phyloP scores from a whole-genome alignment of 225 moss, liverwort and hornwort genomes.

The Sphagnum contortum region DNA sequence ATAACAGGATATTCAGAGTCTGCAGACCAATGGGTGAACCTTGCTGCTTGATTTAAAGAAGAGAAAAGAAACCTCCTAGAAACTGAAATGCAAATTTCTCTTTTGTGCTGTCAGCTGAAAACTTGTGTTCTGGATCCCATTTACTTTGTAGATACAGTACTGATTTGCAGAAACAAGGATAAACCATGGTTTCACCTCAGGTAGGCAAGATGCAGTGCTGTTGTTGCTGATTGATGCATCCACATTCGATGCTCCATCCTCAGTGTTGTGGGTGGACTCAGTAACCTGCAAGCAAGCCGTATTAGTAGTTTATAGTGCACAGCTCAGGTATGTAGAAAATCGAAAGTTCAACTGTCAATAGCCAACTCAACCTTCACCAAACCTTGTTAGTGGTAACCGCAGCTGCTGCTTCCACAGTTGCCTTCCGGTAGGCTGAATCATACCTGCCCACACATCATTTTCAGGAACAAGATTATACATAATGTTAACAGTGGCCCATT shows the following conservation, averaged over 20 bases:
- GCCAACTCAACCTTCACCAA: background rate
- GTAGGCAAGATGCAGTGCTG: constrained; percentile 16
- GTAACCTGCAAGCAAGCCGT: constrained; percentile 7
- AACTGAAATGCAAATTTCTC: too few relatives aligned
- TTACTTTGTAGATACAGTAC: too few relatives aligned
- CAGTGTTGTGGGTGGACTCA: constrained; percentile 6
- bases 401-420: background rate
- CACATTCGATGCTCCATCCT: constrained; percentile 1
- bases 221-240: constrained; percentile 4
- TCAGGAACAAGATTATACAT: background rate
- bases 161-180: too few relatives aligned
- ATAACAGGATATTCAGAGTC: background rate
- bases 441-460: constrained; percentile 24
- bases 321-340: background rate
- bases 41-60: too few relatives aligned
- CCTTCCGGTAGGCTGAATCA: constrained; percentile 17
- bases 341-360: background rate
- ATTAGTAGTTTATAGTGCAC: too few relatives aligned
- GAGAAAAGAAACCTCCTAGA: too few relatives aligned
- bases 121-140: too few relatives aligned
- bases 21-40: too few relatives aligned
- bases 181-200: constrained; percentile 19
- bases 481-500: background rate
- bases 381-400: background rate
- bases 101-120: too few relatives aligned